phyloP scores from a whole-genome alignment of 2,329 filamentous ascomycete genomes.

The Fusarium haematococcum region DNA sequence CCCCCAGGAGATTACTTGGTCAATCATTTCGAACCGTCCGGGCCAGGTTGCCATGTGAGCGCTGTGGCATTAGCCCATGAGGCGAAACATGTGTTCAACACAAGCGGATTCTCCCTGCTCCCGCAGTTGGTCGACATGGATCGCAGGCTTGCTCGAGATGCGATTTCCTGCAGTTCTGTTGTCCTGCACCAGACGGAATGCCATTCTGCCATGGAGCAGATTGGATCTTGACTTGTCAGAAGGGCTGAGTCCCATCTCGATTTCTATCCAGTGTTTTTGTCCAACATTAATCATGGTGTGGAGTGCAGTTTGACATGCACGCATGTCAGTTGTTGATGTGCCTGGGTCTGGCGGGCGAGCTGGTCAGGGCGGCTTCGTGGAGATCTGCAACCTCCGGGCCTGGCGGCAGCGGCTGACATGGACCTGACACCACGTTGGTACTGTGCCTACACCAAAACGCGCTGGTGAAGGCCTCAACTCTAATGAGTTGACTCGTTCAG shows the following conservation, averaged over 20 bases:
- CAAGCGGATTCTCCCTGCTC: constrained; percentile 2
- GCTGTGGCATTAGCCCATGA: constrained; percentile 21
- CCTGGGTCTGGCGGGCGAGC: neutral
- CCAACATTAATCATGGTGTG: neutral
- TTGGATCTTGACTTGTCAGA: neutral
- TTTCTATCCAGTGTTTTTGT: neutral
- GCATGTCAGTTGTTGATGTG: constrained; percentile 1
- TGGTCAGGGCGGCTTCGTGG: constrained; percentile 12
- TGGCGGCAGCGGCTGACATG: constrained; percentile 19
- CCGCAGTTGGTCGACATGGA: neutral
- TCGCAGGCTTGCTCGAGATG: neutral
- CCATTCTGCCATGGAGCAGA: neutral
- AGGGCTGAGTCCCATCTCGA: neutral
- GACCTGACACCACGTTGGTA: constrained; percentile 1
- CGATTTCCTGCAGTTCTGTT: constrained; percentile 13
- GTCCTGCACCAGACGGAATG: constrained; percentile 3
- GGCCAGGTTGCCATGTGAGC: constrained; percentile 40
- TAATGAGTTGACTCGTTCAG: neutral
- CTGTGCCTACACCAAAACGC: neutral
- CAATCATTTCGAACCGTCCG: constrained; percentile 30
- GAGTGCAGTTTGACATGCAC: neutral
- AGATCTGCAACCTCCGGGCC: constrained; percentile 16
- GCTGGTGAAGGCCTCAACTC: constrained; percentile 1
- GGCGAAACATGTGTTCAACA: constrained; percentile 31
- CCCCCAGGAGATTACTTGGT: constrained; percentile 43